phyloP scores from a whole-genome alignment of 139 green algal species.

The Chlamydomonas sp. region DNA sequence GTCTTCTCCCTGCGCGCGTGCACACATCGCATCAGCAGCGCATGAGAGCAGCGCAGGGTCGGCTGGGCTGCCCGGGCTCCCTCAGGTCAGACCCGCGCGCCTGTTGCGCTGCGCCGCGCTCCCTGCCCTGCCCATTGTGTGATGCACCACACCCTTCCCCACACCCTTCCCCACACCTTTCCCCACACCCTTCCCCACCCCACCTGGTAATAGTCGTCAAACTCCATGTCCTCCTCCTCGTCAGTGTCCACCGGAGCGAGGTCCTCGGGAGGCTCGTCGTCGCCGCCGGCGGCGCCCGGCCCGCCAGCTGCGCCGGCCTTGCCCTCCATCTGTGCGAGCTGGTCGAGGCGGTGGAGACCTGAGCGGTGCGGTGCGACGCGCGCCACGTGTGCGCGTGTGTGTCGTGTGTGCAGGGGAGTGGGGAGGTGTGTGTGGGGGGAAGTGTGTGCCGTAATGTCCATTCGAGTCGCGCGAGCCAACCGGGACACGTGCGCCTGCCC shows the following conservation, averaged over 20 bases:
- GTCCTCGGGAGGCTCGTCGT: conserved; percentile 15
- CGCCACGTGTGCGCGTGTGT: too few relatives aligned
- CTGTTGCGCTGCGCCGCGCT: too few relatives aligned
- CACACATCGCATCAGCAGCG: not conserved
- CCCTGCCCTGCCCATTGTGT: not conserved
- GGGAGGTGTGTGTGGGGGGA: too few relatives aligned
- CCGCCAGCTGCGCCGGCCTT: conserved; percentile 1
- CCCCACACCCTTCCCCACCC: not conserved
- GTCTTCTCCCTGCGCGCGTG: conserved; percentile 20
- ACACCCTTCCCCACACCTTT: not conserved
- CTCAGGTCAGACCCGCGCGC: too few relatives aligned
- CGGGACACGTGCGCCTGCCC: too few relatives aligned
- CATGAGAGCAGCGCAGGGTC: not conserved
- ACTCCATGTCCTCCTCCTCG: conserved; percentile 38
- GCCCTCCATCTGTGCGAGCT: conserved; percentile 20
- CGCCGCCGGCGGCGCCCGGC: conserved; percentile 5
- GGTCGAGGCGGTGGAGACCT: conserved; percentile 20
- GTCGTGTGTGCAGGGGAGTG: too few relatives aligned
- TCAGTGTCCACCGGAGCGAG: conserved; percentile 23
- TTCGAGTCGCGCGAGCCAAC: too few relatives aligned
- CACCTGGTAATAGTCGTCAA: conserved; percentile 38
- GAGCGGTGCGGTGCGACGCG: too few relatives aligned
- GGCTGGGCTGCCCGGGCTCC: not conserved
- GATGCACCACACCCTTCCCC: not conserved
- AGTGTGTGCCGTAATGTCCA: too few relatives aligned